Percentiles rank a stretch among this genome's conserved stretches.
Conservation (phyloP, 208 protist genomes). For the Acanthamoeba lenticulata region DNA sequence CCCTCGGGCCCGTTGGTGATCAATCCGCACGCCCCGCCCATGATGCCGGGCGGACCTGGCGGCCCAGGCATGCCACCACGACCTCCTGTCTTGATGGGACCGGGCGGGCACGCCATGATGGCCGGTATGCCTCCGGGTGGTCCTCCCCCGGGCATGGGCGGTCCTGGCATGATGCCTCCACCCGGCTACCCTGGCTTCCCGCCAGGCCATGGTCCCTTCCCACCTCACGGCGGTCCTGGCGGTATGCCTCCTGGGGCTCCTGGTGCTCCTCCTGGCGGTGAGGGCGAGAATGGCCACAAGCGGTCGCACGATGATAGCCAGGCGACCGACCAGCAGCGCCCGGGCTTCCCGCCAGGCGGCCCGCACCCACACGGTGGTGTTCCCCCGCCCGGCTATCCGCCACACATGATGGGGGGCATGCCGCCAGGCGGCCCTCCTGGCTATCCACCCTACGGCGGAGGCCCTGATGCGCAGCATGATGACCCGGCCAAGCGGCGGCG, state of each 20-base stretch:
- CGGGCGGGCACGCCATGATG: slow-evolving; percentile 9
- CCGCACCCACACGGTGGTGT: not conserved
- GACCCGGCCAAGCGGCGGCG: not conserved
- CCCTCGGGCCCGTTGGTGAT: slow-evolving; percentile 1
- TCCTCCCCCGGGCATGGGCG: not conserved
- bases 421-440: not conserved
- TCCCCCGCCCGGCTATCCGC: not conserved
- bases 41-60: not conserved
- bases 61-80: not conserved
- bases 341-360: not conserved
- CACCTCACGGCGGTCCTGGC: not conserved
- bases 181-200: not conserved
- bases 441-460: not conserved
- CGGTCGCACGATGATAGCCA: slow-evolving; percentile 1
- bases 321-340: not conserved
- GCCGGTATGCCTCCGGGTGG: not conserved
- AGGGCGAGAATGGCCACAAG: not conserved
- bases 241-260: not conserved
- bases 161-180: not conserved
- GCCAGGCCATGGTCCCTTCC: slow-evolving; percentile 10
- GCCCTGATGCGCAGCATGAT: not conserved
- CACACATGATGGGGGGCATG: not conserved
- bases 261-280: not conserved
- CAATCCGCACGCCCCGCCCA: slow-evolving; percentile 44
- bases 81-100: not conserved